These are phyloP conservation scores for Ceratobasidium sp. DNA, from an alignment of 1,284 basidiomycete genomes.

Conservation along the genomic window DNA sequence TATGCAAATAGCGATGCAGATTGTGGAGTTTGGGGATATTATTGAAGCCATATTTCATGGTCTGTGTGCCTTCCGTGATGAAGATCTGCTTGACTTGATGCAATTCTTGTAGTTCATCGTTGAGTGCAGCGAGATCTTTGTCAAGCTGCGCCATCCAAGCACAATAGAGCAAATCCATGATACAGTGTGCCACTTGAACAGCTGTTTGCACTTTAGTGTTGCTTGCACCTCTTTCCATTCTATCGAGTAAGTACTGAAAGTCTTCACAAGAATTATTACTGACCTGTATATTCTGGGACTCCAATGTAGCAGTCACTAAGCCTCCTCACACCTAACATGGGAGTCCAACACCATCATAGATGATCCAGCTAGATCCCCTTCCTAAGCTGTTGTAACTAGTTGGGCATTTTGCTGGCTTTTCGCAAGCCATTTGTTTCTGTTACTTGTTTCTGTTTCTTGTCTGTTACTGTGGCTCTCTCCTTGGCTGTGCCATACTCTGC, in stretches of 20 bases:
- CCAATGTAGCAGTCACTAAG: slow-evolving; percentile 35
- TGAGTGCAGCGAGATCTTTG: slow-evolving; percentile 35
- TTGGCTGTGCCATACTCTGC: no score
- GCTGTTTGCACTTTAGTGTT: slow-evolving; percentile 15
- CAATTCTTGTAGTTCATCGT: slow-evolving; percentile 45
- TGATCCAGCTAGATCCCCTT: slow-evolving; percentile 55
- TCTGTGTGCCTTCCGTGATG: slow-evolving; percentile 2
- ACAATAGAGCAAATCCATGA: slow-evolving; percentile 58
- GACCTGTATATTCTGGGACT: slow-evolving; percentile 9
- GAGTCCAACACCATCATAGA: slow-evolving; percentile 48
- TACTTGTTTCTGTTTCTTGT: no score
- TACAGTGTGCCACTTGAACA: slow-evolving; percentile 47
- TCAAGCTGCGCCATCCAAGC: slow-evolving; percentile 21
- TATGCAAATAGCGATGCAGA: slow-evolving; percentile 24
- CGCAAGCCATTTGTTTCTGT: no score
- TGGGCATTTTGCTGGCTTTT: slow-evolving; percentile 47
- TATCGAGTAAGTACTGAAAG: slow-evolving; percentile 37
- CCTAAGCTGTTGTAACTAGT: slow-evolving; percentile 56
- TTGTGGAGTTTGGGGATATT: slow-evolving; percentile 50
- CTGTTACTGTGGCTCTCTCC: no score
- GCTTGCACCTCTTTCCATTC: slow-evolving; percentile 43
- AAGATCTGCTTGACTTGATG: slow-evolving; percentile 50
- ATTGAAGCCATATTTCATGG: slow-evolving; percentile 28
- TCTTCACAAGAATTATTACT: slow-evolving; percentile 28
- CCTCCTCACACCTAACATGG: slow-evolving; percentile 13